These are phyloP conservation scores for Apiospora phragmitis DNA, from an alignment of 2,329 filamentous ascomycete genomes.

Conservation along the genomic window DNA sequence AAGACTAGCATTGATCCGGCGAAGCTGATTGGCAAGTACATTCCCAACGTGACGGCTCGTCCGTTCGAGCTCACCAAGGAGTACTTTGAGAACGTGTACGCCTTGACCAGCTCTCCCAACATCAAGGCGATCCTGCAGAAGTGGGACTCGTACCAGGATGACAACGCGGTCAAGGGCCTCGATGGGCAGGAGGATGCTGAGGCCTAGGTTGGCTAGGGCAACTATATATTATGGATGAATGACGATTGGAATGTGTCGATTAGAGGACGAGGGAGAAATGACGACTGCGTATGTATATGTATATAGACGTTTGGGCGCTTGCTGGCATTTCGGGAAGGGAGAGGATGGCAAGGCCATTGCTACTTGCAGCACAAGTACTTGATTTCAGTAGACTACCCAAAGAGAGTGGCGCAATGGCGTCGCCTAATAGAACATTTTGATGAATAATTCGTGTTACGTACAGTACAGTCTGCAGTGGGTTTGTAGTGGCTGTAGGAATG, in stretches of 20 bases:
- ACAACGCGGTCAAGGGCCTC: slow-evolving; percentile 33
- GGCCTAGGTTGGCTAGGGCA: slow-evolving; percentile 28
- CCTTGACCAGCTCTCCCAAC: slow-evolving; percentile 79
- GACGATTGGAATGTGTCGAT: slow-evolving; percentile 6
- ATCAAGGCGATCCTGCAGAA: slow-evolving; percentile 83
- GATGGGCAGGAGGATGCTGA: slow-evolving; percentile 36
- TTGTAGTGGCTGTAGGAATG: background rate
- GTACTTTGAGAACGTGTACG: slow-evolving; percentile 99
- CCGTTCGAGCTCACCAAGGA: slow-evolving; percentile 96
- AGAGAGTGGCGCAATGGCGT: background rate
- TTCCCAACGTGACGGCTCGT: slow-evolving; percentile 95
- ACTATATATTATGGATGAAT: slow-evolving; percentile 30
- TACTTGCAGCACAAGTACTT: background rate
- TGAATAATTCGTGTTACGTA: background rate
- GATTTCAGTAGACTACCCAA: background rate
- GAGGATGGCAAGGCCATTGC: background rate
- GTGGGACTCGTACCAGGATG: slow-evolving; percentile 73
- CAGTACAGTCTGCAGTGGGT: background rate
- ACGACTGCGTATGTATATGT: background rate
- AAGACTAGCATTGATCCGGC: slow-evolving; percentile 97
- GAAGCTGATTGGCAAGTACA: slow-evolving; percentile 97
- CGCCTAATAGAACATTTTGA: background rate
- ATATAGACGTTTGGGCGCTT: background rate
- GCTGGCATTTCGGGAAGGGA: background rate
- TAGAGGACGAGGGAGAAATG: background rate